Conservation (phyloP, 192 early-diverging fungal species). For the Coemansia sp. region DNA sequence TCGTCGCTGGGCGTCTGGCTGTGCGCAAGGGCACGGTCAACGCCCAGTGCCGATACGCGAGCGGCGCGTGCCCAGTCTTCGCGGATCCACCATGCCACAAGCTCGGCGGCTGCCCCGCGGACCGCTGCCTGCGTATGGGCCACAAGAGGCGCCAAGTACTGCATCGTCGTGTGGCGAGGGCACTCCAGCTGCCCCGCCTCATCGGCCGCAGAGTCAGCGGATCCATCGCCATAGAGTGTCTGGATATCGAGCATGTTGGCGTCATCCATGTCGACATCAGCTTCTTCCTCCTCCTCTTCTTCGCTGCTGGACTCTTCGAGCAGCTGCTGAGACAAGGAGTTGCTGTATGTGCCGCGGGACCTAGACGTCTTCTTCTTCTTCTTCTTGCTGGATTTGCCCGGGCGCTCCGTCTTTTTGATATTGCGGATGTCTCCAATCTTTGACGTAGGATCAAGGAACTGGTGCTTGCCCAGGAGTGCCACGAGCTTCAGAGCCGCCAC, state of each 20-base stretch:
- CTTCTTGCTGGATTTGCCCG: neutral
- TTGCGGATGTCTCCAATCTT: slow-evolving; percentile 33
- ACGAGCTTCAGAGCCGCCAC: slow-evolving; percentile 43
- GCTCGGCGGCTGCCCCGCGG: slow-evolving; percentile 63
- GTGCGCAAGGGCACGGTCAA: neutral
- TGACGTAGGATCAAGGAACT: slow-evolving; percentile 31
- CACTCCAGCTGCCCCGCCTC: slow-evolving; percentile 56
- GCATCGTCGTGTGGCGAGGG: slow-evolving; percentile 53
- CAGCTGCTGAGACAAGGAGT: slow-evolving; percentile 49
- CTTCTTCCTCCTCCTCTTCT: neutral
- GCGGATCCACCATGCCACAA: slow-evolving; percentile 55
- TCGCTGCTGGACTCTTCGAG: slow-evolving; percentile 44
- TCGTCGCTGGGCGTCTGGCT: neutral
- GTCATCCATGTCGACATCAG: slow-evolving; percentile 1
- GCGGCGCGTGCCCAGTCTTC: slow-evolving; percentile 48
- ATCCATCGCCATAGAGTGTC: slow-evolving; percentile 17
- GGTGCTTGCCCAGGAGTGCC: slow-evolving; percentile 29
- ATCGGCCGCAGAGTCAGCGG: neutral
- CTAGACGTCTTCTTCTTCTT: slow-evolving; percentile 1
- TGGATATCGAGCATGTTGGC: slow-evolving; percentile 9
- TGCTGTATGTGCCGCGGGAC: slow-evolving; percentile 30
- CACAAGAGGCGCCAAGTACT: slow-evolving; percentile 65
- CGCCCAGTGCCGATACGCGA: slow-evolving; percentile 21
- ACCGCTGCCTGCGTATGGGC: slow-evolving; percentile 67
- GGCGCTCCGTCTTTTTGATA: neutral